Base-by-base conservation (phyloP, 768 basidiomycete species). In the Pleurotus citrinopileatus region DNA sequence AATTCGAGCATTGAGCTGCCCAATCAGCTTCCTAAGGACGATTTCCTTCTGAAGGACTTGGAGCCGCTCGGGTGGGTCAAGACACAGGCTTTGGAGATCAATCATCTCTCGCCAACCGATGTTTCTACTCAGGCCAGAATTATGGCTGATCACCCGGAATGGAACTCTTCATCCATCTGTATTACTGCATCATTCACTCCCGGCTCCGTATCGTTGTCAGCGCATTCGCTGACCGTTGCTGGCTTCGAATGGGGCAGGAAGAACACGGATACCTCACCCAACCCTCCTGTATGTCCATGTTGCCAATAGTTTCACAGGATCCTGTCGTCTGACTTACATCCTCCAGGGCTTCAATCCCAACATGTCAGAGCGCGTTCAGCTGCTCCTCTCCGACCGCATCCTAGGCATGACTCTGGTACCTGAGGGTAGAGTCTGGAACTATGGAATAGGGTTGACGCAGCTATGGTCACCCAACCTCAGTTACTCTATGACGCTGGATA, bases 181-280 rank as follows among this genome's bases (percentile, higher is more conserved):
- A 73, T 99, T 59, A 90, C 95, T 2, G 87, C 89, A 23, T 94
- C 97, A 20, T 99, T 99, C 74, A 98, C 97, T 2, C 97, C 97
- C 2, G 97, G 97, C 53, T 98, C 95, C 3, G 94, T 98, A 25
- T 98, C 95, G 19, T 73, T 99, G 37, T 94, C 94, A 22, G 89
- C 96, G 0, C 95, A 98, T 74, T 90, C 86, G 27, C 73, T 98
- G 46, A 87, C 89, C 3, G 86, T 96, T 7, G 83, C 89, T 56
- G 97, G 96, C 13, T 98, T 98, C 66, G 97, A 99, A 64, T 98
- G 95, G 95, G 96, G 95, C 37, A 78, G 96, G 61, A 98, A 97
- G 76, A 96, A 95, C 61, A 73, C 79, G 60, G 94, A 95, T 63
- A 90, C 83, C 38, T 89, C 91, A 32, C 78, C 82, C 32, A 93